Percentiles rank a stretch among this genome's conserved stretches.
These are phyloP conservation scores for Candida odintsovae DNA, from an alignment of 805 yeast species.

Conservation along the genomic window DNA sequence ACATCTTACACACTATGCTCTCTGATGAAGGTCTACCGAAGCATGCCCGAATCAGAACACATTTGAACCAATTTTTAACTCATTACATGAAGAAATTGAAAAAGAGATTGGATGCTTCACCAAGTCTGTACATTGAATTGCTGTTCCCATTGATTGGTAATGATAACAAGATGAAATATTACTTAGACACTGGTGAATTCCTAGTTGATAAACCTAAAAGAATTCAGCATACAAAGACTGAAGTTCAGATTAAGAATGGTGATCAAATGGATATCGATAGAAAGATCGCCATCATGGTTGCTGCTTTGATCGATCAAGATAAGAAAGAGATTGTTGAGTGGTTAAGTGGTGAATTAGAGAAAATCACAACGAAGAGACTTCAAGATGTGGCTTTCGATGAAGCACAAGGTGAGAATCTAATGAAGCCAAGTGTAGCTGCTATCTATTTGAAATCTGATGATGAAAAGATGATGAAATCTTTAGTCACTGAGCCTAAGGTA, in stretches of 20 bases:
- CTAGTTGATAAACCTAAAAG: slow-evolving; percentile 12
- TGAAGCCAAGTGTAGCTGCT: slow-evolving; percentile 5
- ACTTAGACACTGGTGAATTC: slow-evolving; percentile 54
- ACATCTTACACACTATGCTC: slow-evolving; percentile 46
- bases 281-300: slow-evolving; percentile 44
- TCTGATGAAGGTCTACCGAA: slow-evolving; percentile 44
- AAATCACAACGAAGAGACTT: slow-evolving; percentile 24
- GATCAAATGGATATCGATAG: slow-evolving; percentile 35
- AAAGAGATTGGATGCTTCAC: slow-evolving; percentile 43
- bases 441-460: slow-evolving; percentile 18
- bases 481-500: slow-evolving; percentile 43
- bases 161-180: slow-evolving; percentile 42
- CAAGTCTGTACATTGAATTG: slow-evolving; percentile 53
- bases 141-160: slow-evolving; percentile 51
- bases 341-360: slow-evolving; percentile 33
- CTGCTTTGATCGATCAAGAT: slow-evolving; percentile 41
- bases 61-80: slow-evolving; percentile 57
- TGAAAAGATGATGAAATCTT: slow-evolving; percentile 15
- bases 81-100: slow-evolving; percentile 60
- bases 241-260: slow-evolving; percentile 24
- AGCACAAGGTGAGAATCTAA: slow-evolving; percentile 4
- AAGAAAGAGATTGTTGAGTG: slow-evolving; percentile 38
- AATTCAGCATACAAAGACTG: slow-evolving; percentile 4
- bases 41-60: slow-evolving; percentile 42
- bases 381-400: slow-evolving; percentile 11